A percentile compares a stretch with the other conserved stretches of the same genome.
These are phyloP conservation scores for Vararia minispora DNA, from an alignment of 768 basidiomycete genomes.

Conservation along the genomic window DNA sequence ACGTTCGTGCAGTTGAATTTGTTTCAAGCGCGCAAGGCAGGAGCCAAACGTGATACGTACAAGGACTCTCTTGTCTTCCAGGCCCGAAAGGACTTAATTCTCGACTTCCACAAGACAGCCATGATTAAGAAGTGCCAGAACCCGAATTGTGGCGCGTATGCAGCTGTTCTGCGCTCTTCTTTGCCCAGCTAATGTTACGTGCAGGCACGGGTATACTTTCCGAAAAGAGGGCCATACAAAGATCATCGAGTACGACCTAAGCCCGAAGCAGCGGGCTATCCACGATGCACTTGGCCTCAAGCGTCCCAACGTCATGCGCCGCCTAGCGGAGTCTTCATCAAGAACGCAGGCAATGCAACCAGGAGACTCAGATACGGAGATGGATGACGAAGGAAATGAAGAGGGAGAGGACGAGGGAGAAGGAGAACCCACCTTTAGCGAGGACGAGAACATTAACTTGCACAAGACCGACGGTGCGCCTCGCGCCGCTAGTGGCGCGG, in stretches of 20 bases:
- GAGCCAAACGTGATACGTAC: conserved; percentile 69
- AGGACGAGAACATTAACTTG: conserved; percentile 33
- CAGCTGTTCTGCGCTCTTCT: conserved; percentile 13
- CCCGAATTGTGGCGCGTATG: conserved; percentile 69
- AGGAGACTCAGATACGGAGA: conserved; percentile 37
- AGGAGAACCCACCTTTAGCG: conserved; percentile 37
- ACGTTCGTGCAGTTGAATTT: conserved; percentile 50
- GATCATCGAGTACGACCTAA: conserved; percentile 87
- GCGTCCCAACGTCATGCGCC: conserved; percentile 77
- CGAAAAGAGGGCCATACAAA: conserved; percentile 93
- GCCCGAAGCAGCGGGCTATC: conserved; percentile 61
- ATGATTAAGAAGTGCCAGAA: conserved; percentile 69
- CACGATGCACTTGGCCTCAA: conserved; percentile 41
- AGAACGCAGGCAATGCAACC: conserved; percentile 36
- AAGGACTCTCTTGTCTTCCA: conserved; percentile 86
- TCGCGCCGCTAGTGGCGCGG: conserved; percentile 59
- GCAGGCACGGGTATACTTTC: conserved; percentile 72
- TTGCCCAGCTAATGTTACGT: conserved; percentile 4
- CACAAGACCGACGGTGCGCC: conserved; percentile 18
- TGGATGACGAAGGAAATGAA: conserved; percentile 35
- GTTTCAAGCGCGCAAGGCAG: conserved; percentile 28
- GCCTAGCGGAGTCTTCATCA: no score
- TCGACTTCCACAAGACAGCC: conserved; percentile 65
- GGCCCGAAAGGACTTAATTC: conserved; percentile 70
- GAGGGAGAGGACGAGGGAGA: conserved; percentile 40